Base-by-base conservation (phyloP, 192 early-diverging fungal species). In the Podila epicladia region DNA sequence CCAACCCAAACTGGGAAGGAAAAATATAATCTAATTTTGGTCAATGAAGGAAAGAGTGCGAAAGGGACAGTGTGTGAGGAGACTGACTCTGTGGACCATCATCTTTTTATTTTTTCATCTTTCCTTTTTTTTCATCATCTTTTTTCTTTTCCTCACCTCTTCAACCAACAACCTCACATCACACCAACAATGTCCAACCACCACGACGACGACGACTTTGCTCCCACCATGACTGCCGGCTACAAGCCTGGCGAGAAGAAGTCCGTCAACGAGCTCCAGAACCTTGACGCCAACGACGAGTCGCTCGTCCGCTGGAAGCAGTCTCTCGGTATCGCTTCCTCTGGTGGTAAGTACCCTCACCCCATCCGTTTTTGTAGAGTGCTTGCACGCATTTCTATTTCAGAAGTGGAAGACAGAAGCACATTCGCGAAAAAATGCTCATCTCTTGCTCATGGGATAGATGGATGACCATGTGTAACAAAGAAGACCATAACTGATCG, bases 261-360 rank as follows among this genome's bases (percentile, higher is more conserved):
- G 90, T 92, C 93, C 12, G 73, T 95, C 11, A 85, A 88, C 22
- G 96, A 99, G 83, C 92, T 95, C 75, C 83, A 94, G 67, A 76
- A 89, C 38, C 88, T 99, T 61, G 98, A 98, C 74, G 91, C 95
- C 62, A 82, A 88, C 68, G 97, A 98, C 86, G 95, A 96, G 82
- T 95, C 96, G n/a, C 89, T 99, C 35, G 85, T 88, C 64, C 97
- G 96, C 85, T 99, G 98, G 98, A 99, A 99, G 88, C 92, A 91
- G 69, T 95, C 95, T 22, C 91, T 99, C 57, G 98, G 98, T 35
- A 84, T 99, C 45, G 79, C 69, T 65, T 74, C 69, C 22, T 73
- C 85, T 35, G 24, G 86, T 85, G 88, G 89, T 90, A 85, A 83
- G 82, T 53, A 62, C 22, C n/a, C 13, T 45, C 50, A 8, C 45